A percentile compares a stretch with the other conserved stretches of the same genome.
Evolutionary conservation across 75 land plant genomes (phyloP).

Genomic region (Larix kaempferi): DNA sequence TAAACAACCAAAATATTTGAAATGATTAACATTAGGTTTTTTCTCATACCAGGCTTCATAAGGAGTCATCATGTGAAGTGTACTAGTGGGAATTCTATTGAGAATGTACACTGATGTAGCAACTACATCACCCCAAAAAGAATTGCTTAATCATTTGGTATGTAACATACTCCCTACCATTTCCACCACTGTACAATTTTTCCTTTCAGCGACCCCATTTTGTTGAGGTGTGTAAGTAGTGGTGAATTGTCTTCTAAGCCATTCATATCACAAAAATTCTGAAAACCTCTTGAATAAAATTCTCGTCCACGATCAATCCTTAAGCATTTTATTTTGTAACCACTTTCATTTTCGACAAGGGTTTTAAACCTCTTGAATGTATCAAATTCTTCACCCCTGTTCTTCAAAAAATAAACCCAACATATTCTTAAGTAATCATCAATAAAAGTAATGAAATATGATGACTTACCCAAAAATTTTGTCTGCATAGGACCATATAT

Average conservation of each 20-base stretch:
- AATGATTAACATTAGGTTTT: background rate
- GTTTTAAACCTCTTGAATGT: conserved; percentile 6
- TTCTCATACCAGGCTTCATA: conserved; percentile 4
- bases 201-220: conserved; percentile 7
- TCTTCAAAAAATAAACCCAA: background rate
- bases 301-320: no score
- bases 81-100: conserved; percentile 9
- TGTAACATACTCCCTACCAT: conserved; percentile 11
- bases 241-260: no score
- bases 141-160: background rate
- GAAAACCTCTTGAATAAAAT: no score
- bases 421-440: conserved; percentile 5
- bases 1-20: conserved; percentile 20
- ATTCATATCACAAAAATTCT: no score
- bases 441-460: background rate
- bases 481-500: no score
- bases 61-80: conserved; percentile 12
- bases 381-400: conserved; percentile 5
- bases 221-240: background rate
- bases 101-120: conserved; percentile 1
- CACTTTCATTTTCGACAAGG: no score
- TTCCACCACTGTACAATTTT: conserved; percentile 16
- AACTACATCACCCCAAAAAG: conserved; percentile 21
- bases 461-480: no score
- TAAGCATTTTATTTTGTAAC: no score